A percentile compares a stretch with the other conserved stretches of the same genome.
These are phyloP conservation scores for Yarrowia hollandica DNA, from an alignment of 805 yeast genomes.

Conservation along the genomic window DNA sequence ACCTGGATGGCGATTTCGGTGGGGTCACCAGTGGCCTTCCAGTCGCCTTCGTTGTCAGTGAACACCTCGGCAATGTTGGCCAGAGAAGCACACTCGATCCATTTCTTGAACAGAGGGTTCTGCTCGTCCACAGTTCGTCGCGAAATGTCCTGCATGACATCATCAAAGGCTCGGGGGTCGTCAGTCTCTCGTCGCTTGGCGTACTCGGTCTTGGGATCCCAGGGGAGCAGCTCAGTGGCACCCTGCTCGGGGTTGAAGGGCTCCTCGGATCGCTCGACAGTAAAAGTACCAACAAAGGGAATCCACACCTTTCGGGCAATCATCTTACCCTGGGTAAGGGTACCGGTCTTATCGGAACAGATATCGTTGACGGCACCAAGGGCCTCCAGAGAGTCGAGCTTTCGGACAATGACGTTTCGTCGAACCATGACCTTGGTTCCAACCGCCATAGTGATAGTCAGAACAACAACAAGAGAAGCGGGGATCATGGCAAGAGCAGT, in stretches of 20 bases:
- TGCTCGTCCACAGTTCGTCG: not conserved
- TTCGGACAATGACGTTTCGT: constrained; percentile 71
- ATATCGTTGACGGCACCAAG: constrained; percentile 77
- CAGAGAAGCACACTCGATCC: constrained; percentile 67
- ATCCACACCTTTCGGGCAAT: constrained; percentile 68
- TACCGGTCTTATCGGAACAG: constrained; percentile 83
- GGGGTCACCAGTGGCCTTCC: constrained; percentile 88
- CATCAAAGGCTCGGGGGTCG: constrained; percentile 32
- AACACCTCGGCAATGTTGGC: constrained; percentile 72
- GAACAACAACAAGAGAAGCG: constrained; percentile 73
- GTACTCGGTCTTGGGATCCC: constrained; percentile 32
- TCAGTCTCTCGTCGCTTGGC: constrained; percentile 32
- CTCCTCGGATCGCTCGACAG: constrained; percentile 55
- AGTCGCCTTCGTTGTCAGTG: constrained; percentile 45
- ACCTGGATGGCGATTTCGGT: constrained; percentile 88
- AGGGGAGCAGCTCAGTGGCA: constrained; percentile 41
- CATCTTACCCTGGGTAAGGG: constrained; percentile 80
- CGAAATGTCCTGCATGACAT: not conserved
- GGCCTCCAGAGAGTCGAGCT: constrained; percentile 74
- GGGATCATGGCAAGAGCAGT: constrained; percentile 83
- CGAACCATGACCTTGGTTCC: constrained; percentile 74
- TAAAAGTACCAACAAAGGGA: constrained; percentile 59
- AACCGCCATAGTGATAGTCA: constrained; percentile 84
- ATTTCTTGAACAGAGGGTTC: constrained; percentile 44
- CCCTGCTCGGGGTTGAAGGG: constrained; percentile 68